Conservation (phyloP, 192 early-diverging fungal genomes). For the Mortierella antarctica region DNA sequence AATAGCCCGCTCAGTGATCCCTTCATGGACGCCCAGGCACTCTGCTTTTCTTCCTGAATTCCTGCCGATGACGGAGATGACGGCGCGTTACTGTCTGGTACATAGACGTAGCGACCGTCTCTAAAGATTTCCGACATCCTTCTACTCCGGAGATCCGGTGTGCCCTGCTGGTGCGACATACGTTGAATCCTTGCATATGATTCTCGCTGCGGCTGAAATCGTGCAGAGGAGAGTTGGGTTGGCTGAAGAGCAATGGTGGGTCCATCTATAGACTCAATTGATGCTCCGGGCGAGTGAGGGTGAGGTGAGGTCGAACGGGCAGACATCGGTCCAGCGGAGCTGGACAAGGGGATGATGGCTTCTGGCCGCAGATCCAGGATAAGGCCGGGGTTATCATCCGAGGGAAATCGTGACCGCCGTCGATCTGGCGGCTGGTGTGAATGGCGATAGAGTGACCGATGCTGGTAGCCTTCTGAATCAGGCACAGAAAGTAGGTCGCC, state of each 20-base stretch:
- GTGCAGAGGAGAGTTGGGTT: slow-evolving; percentile 24
- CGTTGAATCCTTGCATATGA: slow-evolving; percentile 38
- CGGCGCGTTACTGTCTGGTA: neutral
- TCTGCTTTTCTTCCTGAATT: slow-evolving; percentile 3
- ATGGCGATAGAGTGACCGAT: slow-evolving; percentile 9
- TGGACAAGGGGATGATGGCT: slow-evolving; percentile 13
- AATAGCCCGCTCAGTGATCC: slow-evolving; percentile 21
- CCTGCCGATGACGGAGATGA: neutral
- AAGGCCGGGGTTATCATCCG: slow-evolving; percentile 2
- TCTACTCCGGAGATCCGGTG: slow-evolving; percentile 17
- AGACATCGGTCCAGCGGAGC: slow-evolving; percentile 29
- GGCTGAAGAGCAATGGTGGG: slow-evolving; percentile 31
- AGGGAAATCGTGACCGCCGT: slow-evolving; percentile 21
- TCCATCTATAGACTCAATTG: slow-evolving; percentile 27
- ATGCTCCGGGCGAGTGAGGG: slow-evolving; percentile 13
- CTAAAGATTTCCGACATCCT: slow-evolving; percentile 51
- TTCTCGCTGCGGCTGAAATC: slow-evolving; percentile 22
- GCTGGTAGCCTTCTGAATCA: slow-evolving; percentile 2
- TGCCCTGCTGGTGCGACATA: slow-evolving; percentile 40
- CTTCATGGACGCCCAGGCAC: slow-evolving; percentile 22
- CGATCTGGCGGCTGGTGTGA: slow-evolving; percentile 12
- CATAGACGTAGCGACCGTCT: slow-evolving; percentile 44
- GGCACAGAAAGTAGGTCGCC: slow-evolving; percentile 7
- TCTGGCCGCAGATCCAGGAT: slow-evolving; percentile 21
- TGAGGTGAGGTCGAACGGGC: slow-evolving; percentile 20